These are phyloP conservation scores for Hypoxylon crocopeplum DNA, from an alignment of 495 filamentous ascomycete species.

Conservation along the genomic window DNA sequence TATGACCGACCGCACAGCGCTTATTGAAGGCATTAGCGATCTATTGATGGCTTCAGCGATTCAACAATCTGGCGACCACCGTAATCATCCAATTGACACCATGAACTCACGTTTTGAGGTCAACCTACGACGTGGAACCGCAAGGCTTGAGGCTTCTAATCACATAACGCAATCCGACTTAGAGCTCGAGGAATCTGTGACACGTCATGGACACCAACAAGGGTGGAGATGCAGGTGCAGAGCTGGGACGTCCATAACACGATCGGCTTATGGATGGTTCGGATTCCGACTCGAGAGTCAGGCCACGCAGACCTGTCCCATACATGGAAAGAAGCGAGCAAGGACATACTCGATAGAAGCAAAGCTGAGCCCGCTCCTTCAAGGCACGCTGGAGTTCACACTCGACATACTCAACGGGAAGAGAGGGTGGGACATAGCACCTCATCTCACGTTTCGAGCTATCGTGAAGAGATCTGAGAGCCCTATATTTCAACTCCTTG, in stretches of 20 bases:
- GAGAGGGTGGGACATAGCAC: not conserved
- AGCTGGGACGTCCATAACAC: not conserved
- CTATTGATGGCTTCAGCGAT: not conserved
- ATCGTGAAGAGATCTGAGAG: constrained; percentile 1
- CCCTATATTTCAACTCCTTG: constrained; percentile 3
- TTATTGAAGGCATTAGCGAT: not conserved
- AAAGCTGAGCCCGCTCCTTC: not conserved
- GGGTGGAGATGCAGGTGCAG: constrained; percentile 1
- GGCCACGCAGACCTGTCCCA: not conserved
- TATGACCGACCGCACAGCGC: too few species aligned
- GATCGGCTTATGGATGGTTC: not conserved
- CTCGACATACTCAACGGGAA: not conserved
- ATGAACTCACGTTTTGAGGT: not conserved
- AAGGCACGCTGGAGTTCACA: not conserved
- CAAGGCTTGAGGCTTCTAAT: not conserved
- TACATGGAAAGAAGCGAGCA: not conserved
- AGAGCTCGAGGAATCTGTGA: too few species aligned
- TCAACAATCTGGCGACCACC: not conserved
- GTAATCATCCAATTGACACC: not conserved
- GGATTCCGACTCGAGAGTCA: not conserved
- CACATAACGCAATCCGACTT: not conserved
- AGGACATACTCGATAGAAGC: constrained; percentile 1
- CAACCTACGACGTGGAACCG: not conserved
- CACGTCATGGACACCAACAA: not conserved
- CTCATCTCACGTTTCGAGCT: not conserved